phyloP scores from a whole-genome alignment of 2,329 filamentous ascomycete genomes.

The Blastomyces silverae region DNA sequence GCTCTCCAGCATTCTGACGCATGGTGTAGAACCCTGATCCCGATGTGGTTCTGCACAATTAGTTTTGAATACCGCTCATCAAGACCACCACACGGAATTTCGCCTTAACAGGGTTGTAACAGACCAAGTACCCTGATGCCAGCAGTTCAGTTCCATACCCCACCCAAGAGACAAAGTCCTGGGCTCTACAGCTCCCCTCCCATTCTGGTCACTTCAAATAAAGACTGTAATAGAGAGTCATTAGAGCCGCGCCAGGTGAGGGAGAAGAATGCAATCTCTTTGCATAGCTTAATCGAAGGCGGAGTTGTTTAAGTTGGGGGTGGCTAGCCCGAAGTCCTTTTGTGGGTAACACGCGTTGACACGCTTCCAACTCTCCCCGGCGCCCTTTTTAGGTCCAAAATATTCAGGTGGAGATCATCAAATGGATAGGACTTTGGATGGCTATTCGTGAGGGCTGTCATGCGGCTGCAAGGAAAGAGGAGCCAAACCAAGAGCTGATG shows the following conservation, averaged over 20 bases:
- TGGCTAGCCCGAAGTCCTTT: neutral
- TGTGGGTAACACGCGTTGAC: neutral
- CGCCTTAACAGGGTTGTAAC: neutral
- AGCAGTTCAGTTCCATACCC: neutral
- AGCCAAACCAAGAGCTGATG: neutral
- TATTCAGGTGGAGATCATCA: neutral
- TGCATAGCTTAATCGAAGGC: neutral
- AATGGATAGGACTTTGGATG: neutral
- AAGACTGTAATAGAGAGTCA: neutral
- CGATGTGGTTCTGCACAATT: slow-evolving; percentile 2
- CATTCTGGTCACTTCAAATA: neutral
- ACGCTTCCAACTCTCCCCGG: neutral
- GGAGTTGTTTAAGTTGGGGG: neutral
- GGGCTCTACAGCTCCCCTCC: neutral
- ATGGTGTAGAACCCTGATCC: neutral
- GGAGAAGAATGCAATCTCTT: neutral
- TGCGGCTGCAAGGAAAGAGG: neutral
- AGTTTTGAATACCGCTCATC: neutral
- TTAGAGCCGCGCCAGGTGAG: neutral
- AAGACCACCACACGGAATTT: neutral
- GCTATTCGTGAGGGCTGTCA: neutral
- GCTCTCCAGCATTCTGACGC: neutral
- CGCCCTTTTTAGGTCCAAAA: slow-evolving; percentile 6
- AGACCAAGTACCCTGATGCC: neutral
- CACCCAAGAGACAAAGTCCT: neutral